phyloP scores from a whole-genome alignment of 2,329 filamentous ascomycete species.

The Colletotrichum noveboracense region DNA sequence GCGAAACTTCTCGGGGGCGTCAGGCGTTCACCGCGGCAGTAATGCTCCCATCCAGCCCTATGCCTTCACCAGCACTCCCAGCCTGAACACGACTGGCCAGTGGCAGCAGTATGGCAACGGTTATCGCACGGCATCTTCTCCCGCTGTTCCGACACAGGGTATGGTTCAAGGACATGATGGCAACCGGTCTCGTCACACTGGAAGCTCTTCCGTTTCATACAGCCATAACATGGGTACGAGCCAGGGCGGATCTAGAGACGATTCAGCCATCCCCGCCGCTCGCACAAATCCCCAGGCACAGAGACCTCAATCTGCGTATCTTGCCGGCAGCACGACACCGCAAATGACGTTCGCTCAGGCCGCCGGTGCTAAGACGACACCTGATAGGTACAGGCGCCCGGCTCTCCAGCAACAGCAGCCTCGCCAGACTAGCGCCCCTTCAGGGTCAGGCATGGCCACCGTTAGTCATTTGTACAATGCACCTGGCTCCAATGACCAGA shows the following conservation, averaged over 20 bases:
- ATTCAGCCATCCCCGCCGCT: conserved; percentile 50
- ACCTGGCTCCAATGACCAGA: conserved; percentile 33
- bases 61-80: conserved; percentile 76
- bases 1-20: conserved; percentile 55
- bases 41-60: conserved; percentile 74
- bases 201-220: conserved; percentile 44
- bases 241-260: conserved; percentile 54
- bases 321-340: conserved; percentile 38
- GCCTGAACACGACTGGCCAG: conserved; percentile 58
- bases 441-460: conserved; percentile 58
- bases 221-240: conserved; percentile 39
- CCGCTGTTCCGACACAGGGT: conserved; percentile 45
- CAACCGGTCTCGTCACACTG: conserved; percentile 32
- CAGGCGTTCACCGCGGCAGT: conserved; percentile 59
- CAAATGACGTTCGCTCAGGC: conserved; percentile 63
- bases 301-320: conserved; percentile 48
- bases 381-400: conserved; percentile 82
- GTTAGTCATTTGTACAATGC: conserved; percentile 61
- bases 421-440: conserved; percentile 43
- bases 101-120: conserved; percentile 56
- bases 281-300: conserved; percentile 44
- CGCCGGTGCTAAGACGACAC: conserved; percentile 69
- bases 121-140: conserved; percentile 53
- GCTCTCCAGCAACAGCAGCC: conserved; percentile 49
- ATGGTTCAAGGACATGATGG: conserved; percentile 35